These are phyloP conservation scores for Ganoderma leucocontextum DNA, from an alignment of 1,284 basidiomycete species.

Conservation along the genomic window DNA sequence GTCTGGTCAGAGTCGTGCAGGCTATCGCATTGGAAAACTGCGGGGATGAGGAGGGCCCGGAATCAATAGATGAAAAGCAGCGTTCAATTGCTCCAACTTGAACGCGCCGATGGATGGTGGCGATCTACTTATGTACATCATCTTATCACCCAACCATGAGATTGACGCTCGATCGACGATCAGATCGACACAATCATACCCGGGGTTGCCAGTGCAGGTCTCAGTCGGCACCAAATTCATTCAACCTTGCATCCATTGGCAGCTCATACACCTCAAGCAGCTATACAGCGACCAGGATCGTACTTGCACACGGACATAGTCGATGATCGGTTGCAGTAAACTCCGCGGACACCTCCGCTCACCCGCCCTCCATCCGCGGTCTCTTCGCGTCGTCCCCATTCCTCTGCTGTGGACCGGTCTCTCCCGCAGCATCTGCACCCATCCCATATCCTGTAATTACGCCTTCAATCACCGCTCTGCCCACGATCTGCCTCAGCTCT, in stretches of 20 bases:
- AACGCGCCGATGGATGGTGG: not conserved
- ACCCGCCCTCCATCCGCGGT: conserved; percentile 39
- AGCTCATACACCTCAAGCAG: not conserved
- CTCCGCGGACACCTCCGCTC: conserved; percentile 1
- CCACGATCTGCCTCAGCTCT: conserved; percentile 65
- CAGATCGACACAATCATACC: not conserved
- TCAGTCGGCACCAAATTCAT: not conserved
- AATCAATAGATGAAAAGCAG: conserved; percentile 2
- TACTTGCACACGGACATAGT: not conserved
- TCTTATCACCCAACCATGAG: conserved; percentile 13
- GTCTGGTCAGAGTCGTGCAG: conserved; percentile 15
- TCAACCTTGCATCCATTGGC: not conserved
- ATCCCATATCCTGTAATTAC: conserved; percentile 66
- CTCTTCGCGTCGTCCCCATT: conserved; percentile 41
- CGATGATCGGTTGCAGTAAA: not conserved
- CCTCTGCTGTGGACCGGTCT: conserved; percentile 27
- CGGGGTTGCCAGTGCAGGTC: not conserved
- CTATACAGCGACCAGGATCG: not conserved
- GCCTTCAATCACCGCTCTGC: conserved; percentile 67
- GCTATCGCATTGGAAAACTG: conserved; percentile 14
- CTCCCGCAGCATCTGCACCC: conserved; percentile 37
- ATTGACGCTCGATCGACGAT: conserved; percentile 17
- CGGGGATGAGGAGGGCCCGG: not conserved
- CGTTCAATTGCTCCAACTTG: not conserved
- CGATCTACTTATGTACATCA: conserved; percentile 7